phyloP scores from a whole-genome alignment of 139 green algal species.

The Haematococcus sp. region DNA sequence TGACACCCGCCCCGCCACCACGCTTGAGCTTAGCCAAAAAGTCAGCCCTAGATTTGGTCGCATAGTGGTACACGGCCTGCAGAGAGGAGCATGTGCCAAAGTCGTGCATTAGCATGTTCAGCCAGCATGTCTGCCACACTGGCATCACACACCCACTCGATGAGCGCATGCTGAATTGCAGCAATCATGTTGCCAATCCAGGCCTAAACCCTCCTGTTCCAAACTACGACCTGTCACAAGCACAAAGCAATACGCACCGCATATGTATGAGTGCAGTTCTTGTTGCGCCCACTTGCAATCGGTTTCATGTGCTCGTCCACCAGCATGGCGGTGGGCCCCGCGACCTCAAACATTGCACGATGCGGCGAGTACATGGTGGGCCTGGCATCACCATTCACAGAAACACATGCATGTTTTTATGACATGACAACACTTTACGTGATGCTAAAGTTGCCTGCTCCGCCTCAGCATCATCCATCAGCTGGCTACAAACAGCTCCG shows the following conservation, averaged over 20 bases:
- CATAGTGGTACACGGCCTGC: slow-evolving; percentile 33
- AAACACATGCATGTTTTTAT: neutral
- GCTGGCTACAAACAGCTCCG: too few relatives aligned
- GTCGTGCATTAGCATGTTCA: too few relatives aligned
- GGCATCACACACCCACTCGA: too few relatives aligned
- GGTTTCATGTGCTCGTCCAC: slow-evolving; percentile 11
- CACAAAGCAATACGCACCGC: too few relatives aligned
- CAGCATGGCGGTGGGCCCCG: neutral
- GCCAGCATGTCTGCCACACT: too few relatives aligned
- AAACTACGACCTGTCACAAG: too few relatives aligned
- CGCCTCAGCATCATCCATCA: too few relatives aligned
- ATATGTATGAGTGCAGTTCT: slow-evolving; percentile 16
- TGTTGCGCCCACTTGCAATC: slow-evolving; percentile 28
- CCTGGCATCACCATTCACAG: neutral
- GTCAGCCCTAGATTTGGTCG: slow-evolving; percentile 25
- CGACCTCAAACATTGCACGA: slow-evolving; percentile 35
- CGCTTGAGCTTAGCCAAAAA: slow-evolving; percentile 31
- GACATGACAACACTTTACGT: neutral
- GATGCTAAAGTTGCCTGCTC: too few relatives aligned
- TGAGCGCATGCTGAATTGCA: too few relatives aligned
- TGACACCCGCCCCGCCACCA: slow-evolving; percentile 33
- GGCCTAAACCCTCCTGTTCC: too few relatives aligned
- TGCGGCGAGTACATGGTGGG: slow-evolving; percentile 49
- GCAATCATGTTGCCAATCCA: too few relatives aligned
- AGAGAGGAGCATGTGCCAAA: neutral